These are phyloP conservation scores for Leccinum angustisporum DNA, from an alignment of 1,284 basidiomycete species.

Conservation along the genomic window DNA sequence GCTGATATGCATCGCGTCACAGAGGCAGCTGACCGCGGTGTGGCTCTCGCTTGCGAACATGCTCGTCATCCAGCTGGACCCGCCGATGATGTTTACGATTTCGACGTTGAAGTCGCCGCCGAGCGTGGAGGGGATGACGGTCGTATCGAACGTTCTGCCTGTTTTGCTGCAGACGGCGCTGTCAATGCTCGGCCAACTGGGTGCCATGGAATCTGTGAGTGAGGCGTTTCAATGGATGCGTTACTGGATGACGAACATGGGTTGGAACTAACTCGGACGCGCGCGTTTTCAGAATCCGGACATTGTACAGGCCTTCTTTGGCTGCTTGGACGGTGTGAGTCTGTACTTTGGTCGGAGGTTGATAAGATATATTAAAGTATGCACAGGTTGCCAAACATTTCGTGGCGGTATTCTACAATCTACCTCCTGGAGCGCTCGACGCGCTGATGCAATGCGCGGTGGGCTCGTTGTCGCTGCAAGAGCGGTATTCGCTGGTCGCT, in stretches of 20 bases:
- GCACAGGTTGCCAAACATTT: conserved; percentile 72
- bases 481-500: conserved; percentile 83
- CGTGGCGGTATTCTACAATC: conserved; percentile 63
- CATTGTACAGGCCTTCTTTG: conserved; percentile 85
- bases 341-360: neutral
- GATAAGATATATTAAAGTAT: neutral
- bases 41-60: conserved; percentile 84
- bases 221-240: neutral
- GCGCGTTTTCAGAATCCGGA: conserved; percentile 70
- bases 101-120: conserved; percentile 43
- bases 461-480: conserved; percentile 72
- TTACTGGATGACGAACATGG: neutral
- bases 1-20: conserved; percentile 74
- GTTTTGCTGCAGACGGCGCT: conserved; percentile 65
- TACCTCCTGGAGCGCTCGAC: conserved; percentile 67
- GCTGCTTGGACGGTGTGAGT: conserved; percentile 69
- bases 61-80: conserved; percentile 76
- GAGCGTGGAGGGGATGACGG: conserved; percentile 39
- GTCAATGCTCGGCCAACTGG: conserved; percentile 51
- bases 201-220: conserved; percentile 68
- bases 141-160: conserved; percentile 57
- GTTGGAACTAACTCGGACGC: conserved; percentile 8
- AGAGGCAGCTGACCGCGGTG: conserved; percentile 68
- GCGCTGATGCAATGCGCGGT: conserved; percentile 74
- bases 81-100: conserved; percentile 54